Conservation (phyloP, 2,329 filamentous ascomycete species). For the Aspergillus neoniger region DNA sequence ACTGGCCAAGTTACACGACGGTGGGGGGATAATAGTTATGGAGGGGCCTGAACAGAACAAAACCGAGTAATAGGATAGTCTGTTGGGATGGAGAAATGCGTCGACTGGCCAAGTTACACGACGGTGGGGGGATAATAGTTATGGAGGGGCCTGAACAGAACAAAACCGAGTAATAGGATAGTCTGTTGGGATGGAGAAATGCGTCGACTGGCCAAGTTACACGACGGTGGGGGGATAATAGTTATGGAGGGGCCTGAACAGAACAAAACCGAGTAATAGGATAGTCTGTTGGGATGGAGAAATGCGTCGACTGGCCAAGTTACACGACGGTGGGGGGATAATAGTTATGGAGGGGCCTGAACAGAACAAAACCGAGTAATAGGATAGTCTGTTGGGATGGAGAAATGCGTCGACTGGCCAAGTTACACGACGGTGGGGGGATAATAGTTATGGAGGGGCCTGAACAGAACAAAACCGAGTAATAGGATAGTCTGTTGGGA, state of each 20-base stretch:
- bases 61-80: background rate
- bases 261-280: background rate
- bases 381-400: no score
- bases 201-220: background rate
- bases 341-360: background rate
- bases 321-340: background rate
- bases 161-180: background rate
- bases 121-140: background rate
- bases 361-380: background rate
- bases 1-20: background rate
- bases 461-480: background rate
- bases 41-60: background rate
- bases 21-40: background rate
- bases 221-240: background rate
- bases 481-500: background rate
- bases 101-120: background rate
- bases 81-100: background rate
- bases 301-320: background rate
- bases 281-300: no score
- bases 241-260: background rate
- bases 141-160: background rate
- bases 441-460: background rate
- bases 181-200: no score
- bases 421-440: background rate
- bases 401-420: background rate